Evolutionary conservation across 371 early-diverging fungal species (phyloP).

Genomic region (Haplosporangium sp.): DNA sequence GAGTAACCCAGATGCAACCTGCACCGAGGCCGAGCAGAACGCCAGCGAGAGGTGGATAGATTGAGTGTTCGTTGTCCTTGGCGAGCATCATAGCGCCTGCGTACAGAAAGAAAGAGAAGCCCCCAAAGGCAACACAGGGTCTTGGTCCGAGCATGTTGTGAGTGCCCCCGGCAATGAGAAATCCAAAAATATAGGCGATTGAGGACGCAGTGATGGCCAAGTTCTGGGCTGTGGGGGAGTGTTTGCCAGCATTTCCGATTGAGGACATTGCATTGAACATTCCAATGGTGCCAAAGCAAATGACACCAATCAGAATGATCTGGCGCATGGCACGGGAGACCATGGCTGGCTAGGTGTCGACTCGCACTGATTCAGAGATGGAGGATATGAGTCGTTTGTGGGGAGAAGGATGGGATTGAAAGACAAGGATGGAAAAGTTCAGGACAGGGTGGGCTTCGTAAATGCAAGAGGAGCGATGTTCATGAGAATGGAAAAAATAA

Average conservation of each 20-base stretch:
- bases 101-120: slow-evolving; percentile 67
- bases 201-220: slow-evolving; percentile 54
- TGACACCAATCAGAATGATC: slow-evolving; percentile 51
- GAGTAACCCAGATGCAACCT: slow-evolving; percentile 76
- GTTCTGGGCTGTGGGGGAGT: slow-evolving; percentile 45
- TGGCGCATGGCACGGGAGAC: slow-evolving; percentile 51
- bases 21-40: slow-evolving; percentile 75
- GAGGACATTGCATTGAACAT: slow-evolving; percentile 56
- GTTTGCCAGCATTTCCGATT: slow-evolving; percentile 52
- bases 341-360: slow-evolving; percentile 10
- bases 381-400: too few relatives aligned
- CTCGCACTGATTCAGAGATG: too few relatives aligned
- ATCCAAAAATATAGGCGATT: slow-evolving; percentile 52
- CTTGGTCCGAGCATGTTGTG: slow-evolving; percentile 70
- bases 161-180: slow-evolving; percentile 67
- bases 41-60: slow-evolving; percentile 70
- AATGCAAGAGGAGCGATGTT: too few relatives aligned
- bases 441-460: too few relatives aligned
- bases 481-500: too few relatives aligned
- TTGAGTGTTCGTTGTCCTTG: slow-evolving; percentile 57
- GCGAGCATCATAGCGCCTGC: slow-evolving; percentile 65
- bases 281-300: slow-evolving; percentile 55
- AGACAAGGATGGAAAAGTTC: too few relatives aligned
- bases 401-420: too few relatives aligned
- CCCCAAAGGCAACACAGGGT: slow-evolving; percentile 62